Evolutionary conservation across 257 asterid genomes (phyloP).

Genomic region (Solanum bukasovii): DNA sequence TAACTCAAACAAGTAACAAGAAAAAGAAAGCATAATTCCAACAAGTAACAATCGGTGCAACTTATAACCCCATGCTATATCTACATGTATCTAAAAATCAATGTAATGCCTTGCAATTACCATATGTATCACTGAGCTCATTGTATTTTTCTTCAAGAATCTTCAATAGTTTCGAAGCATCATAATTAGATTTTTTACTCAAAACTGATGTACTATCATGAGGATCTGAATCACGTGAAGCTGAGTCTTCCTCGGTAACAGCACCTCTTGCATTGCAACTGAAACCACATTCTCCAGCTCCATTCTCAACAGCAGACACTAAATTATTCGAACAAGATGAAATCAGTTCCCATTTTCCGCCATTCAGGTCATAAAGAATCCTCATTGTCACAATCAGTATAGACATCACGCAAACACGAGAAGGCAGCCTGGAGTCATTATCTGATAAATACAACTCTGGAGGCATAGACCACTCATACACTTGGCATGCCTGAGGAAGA

Average conservation of each 20-base stretch:
- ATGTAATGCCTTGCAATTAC: constrained; percentile 22
- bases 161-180: constrained; percentile 34
- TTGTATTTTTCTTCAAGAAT: constrained; percentile 40
- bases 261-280: neutral
- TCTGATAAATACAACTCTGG: constrained; percentile 52
- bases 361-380: constrained; percentile 50
- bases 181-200: constrained; percentile 20
- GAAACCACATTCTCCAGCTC: neutral
- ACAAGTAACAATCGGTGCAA: neutral
- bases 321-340: constrained; percentile 20
- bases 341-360: constrained; percentile 72
- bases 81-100: neutral
- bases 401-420: constrained; percentile 67
- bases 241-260: constrained; percentile 10
- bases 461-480: constrained; percentile 72
- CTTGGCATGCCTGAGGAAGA: constrained; percentile 50
- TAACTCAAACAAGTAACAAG: neutral
- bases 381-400: constrained; percentile 62
- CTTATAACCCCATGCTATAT: neutral
- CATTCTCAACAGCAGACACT: neutral
- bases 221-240: constrained; percentile 8
- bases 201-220: constrained; percentile 6
- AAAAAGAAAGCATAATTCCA: neutral
- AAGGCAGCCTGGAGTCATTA: constrained; percentile 45
- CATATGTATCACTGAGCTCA: constrained; percentile 37